Percentiles rank a stretch among this genome's conserved stretches.
These are phyloP conservation scores for Blastobotrys robertii DNA, from an alignment of 805 yeast genomes.

Conservation along the genomic window DNA sequence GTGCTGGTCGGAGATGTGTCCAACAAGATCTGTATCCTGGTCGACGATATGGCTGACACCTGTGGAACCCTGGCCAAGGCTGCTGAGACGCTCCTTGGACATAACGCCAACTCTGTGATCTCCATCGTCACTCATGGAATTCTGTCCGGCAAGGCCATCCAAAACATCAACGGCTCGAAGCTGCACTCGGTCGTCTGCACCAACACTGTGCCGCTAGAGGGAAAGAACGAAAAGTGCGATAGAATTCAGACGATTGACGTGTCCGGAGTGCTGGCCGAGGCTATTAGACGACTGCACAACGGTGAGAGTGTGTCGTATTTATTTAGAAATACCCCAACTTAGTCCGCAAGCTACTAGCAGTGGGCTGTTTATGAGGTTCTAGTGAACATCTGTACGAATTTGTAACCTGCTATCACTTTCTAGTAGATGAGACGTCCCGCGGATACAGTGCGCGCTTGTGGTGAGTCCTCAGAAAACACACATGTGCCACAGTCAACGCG, in stretches of 20 bases:
- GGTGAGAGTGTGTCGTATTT: conserved; percentile 92
- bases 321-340: conserved; percentile 55
- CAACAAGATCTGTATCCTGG: conserved; percentile 73
- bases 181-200: conserved; percentile 79
- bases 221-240: conserved; percentile 47
- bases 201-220: conserved; percentile 82
- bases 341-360: too few relatives aligned
- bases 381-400: too few relatives aligned
- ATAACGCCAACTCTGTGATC: conserved; percentile 77
- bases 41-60: conserved; percentile 98
- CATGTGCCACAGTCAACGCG: too few relatives aligned
- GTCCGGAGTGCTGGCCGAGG: conserved; percentile 82
- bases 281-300: conserved; percentile 88
- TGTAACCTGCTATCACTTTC: too few relatives aligned
- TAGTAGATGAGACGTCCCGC: too few relatives aligned
- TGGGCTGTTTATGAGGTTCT: not conserved
- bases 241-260: conserved; percentile 76
- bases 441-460: too few relatives aligned
- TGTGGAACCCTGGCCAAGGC: conserved; percentile 97
- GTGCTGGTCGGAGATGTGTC: conserved; percentile 93
- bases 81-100: conserved; percentile 71
- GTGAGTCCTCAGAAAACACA: too few relatives aligned
- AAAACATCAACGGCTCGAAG: conserved; percentile 58
- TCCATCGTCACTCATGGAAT: conserved; percentile 97
- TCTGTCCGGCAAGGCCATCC: conserved; percentile 77